These are phyloP conservation scores for Glarea lozoyensis DNA, from an alignment of 495 filamentous ascomycete species.

Conservation along the genomic window DNA sequence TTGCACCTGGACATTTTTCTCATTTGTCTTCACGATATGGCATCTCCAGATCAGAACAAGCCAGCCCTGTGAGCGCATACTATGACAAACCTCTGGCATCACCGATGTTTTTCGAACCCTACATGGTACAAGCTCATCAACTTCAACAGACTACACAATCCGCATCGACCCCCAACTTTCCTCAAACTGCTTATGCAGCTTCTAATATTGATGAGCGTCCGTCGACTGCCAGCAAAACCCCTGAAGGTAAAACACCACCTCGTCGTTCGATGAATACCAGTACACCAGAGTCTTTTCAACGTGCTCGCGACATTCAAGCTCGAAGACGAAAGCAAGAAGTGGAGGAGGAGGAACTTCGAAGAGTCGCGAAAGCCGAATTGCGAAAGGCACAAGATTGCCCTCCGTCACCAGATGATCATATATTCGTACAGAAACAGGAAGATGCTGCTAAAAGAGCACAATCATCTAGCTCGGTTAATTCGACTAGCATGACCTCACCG, in stretches of 20 bases:
- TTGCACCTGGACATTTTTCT: slow-evolving; percentile 19
- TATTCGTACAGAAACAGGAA: slow-evolving; percentile 17
- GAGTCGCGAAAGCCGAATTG: slow-evolving; percentile 4
- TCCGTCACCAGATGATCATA: slow-evolving; percentile 43
- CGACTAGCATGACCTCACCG: slow-evolving; percentile 37
- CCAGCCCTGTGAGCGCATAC: slow-evolving; percentile 7
- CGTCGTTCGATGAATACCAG: slow-evolving; percentile 19
- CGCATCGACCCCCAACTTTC: slow-evolving; percentile 37
- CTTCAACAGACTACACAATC: slow-evolving; percentile 23
- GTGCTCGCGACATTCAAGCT: slow-evolving; percentile 22
- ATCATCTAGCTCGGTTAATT: slow-evolving; percentile 37
- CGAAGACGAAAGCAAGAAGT: slow-evolving; percentile 14
- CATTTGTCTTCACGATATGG: slow-evolving; percentile 14
- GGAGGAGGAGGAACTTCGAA: slow-evolving; percentile 14
- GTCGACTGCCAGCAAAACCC: slow-evolving; percentile 13
- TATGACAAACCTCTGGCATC: slow-evolving; percentile 23
- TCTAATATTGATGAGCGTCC: slow-evolving; percentile 19
- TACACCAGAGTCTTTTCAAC: slow-evolving; percentile 20
- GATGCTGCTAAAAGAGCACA: slow-evolving; percentile 26
- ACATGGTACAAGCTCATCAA: slow-evolving; percentile 28
- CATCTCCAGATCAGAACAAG: slow-evolving; percentile 13
- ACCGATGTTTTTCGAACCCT: slow-evolving; percentile 27
- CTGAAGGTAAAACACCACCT: slow-evolving; percentile 22
- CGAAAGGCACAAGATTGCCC: slow-evolving; percentile 26
- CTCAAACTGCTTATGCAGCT: slow-evolving; percentile 18